Conservation (phyloP, 1,284 basidiomycete species). For the Rhizoctonia solani region DNA sequence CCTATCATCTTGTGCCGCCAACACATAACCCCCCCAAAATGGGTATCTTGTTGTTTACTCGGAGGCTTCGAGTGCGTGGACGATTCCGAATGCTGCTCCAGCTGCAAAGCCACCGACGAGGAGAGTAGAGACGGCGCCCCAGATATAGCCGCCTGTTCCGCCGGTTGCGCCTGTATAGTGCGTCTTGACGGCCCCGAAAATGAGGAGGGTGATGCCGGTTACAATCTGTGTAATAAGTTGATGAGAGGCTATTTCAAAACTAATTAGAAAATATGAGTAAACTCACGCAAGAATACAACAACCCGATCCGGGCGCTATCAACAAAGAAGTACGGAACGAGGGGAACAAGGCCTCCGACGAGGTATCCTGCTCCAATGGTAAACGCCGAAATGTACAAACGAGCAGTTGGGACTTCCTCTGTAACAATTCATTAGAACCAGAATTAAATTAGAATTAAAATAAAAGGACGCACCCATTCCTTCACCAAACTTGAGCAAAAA, state of each 20-base stretch:
- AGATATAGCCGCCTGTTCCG: conserved; percentile 62
- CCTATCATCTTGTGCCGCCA: too few relatives aligned
- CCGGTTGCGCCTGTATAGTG: conserved; percentile 79
- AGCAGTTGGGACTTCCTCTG: conserved; percentile 81
- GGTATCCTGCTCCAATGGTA: conserved; percentile 88
- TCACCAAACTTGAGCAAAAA: conserved; percentile 94
- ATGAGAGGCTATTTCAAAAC: conserved; percentile 31
- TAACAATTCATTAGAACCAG: background rate
- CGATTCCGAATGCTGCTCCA: conserved; percentile 85
- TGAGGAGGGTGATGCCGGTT: conserved; percentile 47
- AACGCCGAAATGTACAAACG: conserved; percentile 81
- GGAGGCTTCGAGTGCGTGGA: conserved; percentile 67
- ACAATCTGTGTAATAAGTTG: too few relatives aligned
- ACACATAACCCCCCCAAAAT: too few relatives aligned
- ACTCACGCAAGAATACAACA: conserved; percentile 64
- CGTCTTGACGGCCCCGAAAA: conserved; percentile 90
- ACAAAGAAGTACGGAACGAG: conserved; percentile 92
- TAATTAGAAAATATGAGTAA: conserved; percentile 34
- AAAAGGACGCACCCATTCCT: conserved; percentile 67
- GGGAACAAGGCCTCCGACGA: conserved; percentile 86
- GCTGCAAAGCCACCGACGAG: conserved; percentile 90
- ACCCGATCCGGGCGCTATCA: conserved; percentile 57
- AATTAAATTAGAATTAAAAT: background rate
- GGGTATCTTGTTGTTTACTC: conserved; percentile 6
- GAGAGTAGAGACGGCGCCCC: conserved; percentile 89